phyloP scores from a whole-genome alignment of 495 filamentous ascomycete species.

The Annulohypoxylon nitens region DNA sequence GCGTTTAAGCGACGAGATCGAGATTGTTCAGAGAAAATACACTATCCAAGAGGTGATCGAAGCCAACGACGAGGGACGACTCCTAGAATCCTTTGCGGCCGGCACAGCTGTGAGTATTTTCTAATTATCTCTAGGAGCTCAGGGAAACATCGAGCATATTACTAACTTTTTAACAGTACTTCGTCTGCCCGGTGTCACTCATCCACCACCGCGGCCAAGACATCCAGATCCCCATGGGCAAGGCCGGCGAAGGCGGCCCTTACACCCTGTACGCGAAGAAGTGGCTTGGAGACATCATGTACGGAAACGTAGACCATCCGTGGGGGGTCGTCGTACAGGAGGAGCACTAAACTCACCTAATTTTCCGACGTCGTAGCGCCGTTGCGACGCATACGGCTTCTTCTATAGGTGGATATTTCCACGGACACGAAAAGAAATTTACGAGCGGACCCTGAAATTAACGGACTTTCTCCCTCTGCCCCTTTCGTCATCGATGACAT shows the following conservation, averaged over 20 bases:
- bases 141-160: background rate
- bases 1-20: slow-evolving; percentile 70
- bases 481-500: background rate
- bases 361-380: slow-evolving; percentile 12
- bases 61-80: slow-evolving; percentile 78
- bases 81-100: slow-evolving; percentile 87
- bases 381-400: background rate
- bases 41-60: slow-evolving; percentile 82
- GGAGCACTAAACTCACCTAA: slow-evolving; percentile 48
- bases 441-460: slow-evolving; percentile 6
- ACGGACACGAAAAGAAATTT: slow-evolving; percentile 7
- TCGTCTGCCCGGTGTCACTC: slow-evolving; percentile 78
- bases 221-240: slow-evolving; percentile 72
- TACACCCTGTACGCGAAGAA: slow-evolving; percentile 79
- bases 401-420: background rate
- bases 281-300: slow-evolving; percentile 89
- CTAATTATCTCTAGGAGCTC: background rate
- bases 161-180: slow-evolving; percentile 67
- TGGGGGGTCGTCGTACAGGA: slow-evolving; percentile 84
- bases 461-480: slow-evolving; percentile 12
- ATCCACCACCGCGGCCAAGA: slow-evolving; percentile 81
- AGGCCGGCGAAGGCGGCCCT: slow-evolving; percentile 67
- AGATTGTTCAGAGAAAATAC: slow-evolving; percentile 83
- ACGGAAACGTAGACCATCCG: slow-evolving; percentile 80
- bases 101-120: slow-evolving; percentile 81